Conservation (phyloP, 2,329 filamentous ascomycete genomes). For the Hawksworthiomyces lignivorus region DNA sequence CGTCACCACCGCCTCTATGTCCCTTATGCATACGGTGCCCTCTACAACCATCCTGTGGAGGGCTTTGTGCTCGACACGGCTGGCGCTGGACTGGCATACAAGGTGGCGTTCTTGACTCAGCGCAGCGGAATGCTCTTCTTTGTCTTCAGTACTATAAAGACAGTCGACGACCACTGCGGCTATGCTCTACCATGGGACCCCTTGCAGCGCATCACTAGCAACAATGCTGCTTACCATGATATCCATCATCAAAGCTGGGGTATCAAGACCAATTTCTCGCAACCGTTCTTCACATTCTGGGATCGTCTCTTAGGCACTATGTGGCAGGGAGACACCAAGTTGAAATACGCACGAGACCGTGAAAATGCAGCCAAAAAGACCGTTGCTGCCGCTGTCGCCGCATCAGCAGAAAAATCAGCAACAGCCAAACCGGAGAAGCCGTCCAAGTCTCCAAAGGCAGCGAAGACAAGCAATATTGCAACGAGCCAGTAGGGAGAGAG, state of each 20-base stretch:
- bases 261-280: conserved; percentile 90
- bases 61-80: conserved; percentile 89
- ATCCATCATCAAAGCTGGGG: conserved; percentile 99
- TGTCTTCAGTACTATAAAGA: conserved; percentile 83
- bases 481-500: too few relatives aligned
- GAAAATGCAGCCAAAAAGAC: conserved; percentile 33
- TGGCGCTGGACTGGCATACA: conserved; percentile 77
- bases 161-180: conserved; percentile 94
- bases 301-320: conserved; percentile 74
- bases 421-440: too few relatives aligned
- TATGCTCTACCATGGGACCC: conserved; percentile 96
- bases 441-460: too few relatives aligned
- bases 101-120: conserved; percentile 71
- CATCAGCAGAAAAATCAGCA: too few relatives aligned
- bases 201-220: conserved; percentile 81
- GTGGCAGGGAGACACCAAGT: conserved; percentile 59
- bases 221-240: conserved; percentile 95
- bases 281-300: conserved; percentile 95
- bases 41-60: conserved; percentile 95
- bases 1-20: conserved; percentile 96
- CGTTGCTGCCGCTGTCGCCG: too few relatives aligned
- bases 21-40: conserved; percentile 90
- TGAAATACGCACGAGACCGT: conserved; percentile 35
- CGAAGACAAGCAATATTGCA: too few relatives aligned
- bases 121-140: conserved; percentile 89